A percentile compares a stretch with the other conserved stretches of the same genome.
Conservation (phyloP, 2,329 filamentous ascomycete genomes). For the Dothidotthia symphoricarpi region DNA sequence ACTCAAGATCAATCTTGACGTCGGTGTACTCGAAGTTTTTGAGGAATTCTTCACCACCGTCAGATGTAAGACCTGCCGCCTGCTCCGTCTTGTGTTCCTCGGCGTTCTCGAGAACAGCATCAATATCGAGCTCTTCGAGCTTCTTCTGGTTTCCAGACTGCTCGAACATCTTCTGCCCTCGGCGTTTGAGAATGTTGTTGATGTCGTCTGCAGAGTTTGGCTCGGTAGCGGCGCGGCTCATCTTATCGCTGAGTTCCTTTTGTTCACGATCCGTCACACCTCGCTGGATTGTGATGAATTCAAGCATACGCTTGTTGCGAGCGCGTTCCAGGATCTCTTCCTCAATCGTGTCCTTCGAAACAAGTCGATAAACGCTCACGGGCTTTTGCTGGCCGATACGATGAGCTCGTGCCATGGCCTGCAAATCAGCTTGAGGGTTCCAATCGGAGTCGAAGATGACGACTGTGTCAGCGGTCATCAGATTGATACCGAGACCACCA, state of each 20-base stretch:
- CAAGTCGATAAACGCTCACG: slow-evolving; percentile 92
- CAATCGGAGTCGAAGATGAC: slow-evolving; percentile 98
- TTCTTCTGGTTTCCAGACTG: slow-evolving; percentile 96
- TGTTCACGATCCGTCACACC: slow-evolving; percentile 93
- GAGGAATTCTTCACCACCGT: slow-evolving; percentile 95
- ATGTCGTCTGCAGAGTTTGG: slow-evolving; percentile 93
- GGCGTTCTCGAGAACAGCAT: slow-evolving; percentile 93
- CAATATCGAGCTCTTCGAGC: slow-evolving; percentile 94
- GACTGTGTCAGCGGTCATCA: slow-evolving; percentile 98
- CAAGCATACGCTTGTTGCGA: slow-evolving; percentile 93
- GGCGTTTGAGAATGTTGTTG: slow-evolving; percentile 91
- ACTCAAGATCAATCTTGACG: slow-evolving; percentile 93
- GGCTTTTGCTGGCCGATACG: slow-evolving; percentile 95
- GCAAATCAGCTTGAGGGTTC: slow-evolving; percentile 97
- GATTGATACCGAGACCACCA: slow-evolving; percentile 95
- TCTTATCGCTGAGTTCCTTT: slow-evolving; percentile 70
- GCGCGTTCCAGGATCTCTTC: slow-evolving; percentile 96
- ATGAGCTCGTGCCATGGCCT: slow-evolving; percentile 97
- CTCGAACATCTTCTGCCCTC: slow-evolving; percentile 99
- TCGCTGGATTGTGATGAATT: slow-evolving; percentile 95
- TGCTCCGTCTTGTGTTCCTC: slow-evolving; percentile 97
- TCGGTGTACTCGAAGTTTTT: slow-evolving; percentile 88
- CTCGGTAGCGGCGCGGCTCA: slow-evolving; percentile 67
- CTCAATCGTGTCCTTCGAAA: slow-evolving; percentile 97
- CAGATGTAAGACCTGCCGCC: slow-evolving; percentile 88